Conservation (phyloP, 2,329 filamentous ascomycete genomes). For the Fusarium sp. region DNA sequence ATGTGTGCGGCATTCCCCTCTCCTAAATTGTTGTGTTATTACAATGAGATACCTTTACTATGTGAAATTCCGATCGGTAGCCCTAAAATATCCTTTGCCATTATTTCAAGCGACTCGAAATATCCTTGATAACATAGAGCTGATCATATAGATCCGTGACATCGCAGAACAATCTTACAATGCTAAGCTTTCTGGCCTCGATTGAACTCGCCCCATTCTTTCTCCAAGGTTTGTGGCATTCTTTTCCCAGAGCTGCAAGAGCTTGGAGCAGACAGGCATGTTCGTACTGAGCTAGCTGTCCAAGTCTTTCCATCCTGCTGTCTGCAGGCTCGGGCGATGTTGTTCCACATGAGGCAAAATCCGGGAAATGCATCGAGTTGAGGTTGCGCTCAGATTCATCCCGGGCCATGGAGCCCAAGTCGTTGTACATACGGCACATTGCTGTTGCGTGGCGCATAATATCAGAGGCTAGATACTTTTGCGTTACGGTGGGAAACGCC, state of each 20-base stretch:
- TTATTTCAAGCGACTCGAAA: constrained; percentile 5
- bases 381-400: background rate
- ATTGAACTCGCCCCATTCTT: too few species aligned
- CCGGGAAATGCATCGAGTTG: constrained; percentile 5
- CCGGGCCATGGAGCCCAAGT: background rate
- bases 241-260: background rate
- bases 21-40: too few species aligned
- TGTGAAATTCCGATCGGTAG: too few species aligned
- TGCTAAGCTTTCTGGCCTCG: background rate
- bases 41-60: too few species aligned
- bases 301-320: background rate
- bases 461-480: background rate
- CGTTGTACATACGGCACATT: constrained; percentile 14
- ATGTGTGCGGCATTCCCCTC: too few species aligned
- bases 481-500: background rate
- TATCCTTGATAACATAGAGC: constrained; percentile 7
- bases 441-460: background rate
- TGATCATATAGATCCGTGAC: constrained; percentile 7
- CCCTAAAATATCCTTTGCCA: too few species aligned
- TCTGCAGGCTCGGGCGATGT: accelerated
- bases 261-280: background rate
- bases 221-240: too few species aligned
- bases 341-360: accelerated
- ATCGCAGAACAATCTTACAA: constrained; percentile 2
- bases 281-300: background rate